These are phyloP conservation scores for Candida ovalis DNA, from an alignment of 805 yeast species.

Conservation along the genomic window DNA sequence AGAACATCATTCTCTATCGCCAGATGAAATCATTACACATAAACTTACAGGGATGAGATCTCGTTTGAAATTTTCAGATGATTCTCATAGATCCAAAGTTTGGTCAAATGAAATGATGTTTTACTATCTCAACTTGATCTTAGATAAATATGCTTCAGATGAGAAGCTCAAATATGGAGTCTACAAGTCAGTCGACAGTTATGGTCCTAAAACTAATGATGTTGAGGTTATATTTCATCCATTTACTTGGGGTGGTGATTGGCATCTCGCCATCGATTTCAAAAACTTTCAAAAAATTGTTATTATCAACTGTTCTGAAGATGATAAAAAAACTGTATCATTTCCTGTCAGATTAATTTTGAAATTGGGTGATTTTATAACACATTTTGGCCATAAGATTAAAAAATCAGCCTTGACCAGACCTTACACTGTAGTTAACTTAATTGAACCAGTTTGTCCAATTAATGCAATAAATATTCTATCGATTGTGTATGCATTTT, in stretches of 20 bases:
- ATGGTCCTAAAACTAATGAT: constrained; percentile 25
- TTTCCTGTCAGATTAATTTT: constrained; percentile 26
- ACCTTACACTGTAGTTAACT: constrained; percentile 20
- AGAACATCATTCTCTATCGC: constrained; percentile 22
- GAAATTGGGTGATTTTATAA: constrained; percentile 26
- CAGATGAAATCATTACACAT: constrained; percentile 24
- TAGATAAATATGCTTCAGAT: constrained; percentile 22
- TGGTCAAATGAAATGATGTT: constrained; percentile 30
- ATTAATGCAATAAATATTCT: constrained; percentile 30
- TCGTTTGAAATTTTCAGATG: constrained; percentile 24
- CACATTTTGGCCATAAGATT: constrained; percentile 25
- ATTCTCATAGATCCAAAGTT: constrained; percentile 24
- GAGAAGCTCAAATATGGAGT: constrained; percentile 17
- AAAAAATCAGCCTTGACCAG: constrained; percentile 24
- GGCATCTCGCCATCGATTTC: constrained; percentile 34
- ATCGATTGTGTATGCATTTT: constrained; percentile 26
- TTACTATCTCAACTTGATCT: constrained; percentile 25
- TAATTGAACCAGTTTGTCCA: constrained; percentile 24
- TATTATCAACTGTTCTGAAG: constrained; percentile 26
- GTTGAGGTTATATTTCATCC: constrained; percentile 29
- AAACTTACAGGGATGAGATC: constrained; percentile 25
- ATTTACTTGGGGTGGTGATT: constrained; percentile 27
- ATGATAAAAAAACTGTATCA: background rate
- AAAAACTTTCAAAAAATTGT: constrained; percentile 22
- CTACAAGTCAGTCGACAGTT: constrained; percentile 19